Evolutionary conservation across 1,139 yeast genomes (phyloP).

Genomic region (Barnettozyma hawaiiensis): DNA sequence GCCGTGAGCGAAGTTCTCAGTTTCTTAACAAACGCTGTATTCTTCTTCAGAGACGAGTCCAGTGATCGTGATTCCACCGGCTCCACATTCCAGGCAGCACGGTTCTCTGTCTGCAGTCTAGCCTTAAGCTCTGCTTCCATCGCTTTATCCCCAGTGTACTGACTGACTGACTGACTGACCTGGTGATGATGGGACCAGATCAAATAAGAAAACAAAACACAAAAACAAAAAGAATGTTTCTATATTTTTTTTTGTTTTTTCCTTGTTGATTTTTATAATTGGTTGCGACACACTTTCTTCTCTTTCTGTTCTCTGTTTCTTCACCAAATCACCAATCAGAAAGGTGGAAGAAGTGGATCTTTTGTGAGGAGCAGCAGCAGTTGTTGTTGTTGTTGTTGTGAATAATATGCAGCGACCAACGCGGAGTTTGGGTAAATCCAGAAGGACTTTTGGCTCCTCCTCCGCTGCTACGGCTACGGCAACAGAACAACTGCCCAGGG

Average conservation of each 20-base stretch:
- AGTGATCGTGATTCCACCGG: constrained; percentile 30
- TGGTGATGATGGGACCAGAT: too few relatives aligned
- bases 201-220: too few relatives aligned
- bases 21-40: constrained; percentile 75
- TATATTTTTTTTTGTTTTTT: too few relatives aligned
- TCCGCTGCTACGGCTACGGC: neutral
- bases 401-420: neutral
- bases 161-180: neutral
- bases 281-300: neutral
- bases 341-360: too few relatives aligned
- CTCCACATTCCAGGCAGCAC: constrained; percentile 37
- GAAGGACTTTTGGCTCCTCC: constrained; percentile 11
- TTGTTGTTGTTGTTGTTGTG: too few relatives aligned
- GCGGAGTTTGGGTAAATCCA: constrained; percentile 10
- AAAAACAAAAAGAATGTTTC: too few relatives aligned
- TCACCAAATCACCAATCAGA: too few relatives aligned
- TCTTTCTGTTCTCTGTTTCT: too few relatives aligned
- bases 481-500: neutral
- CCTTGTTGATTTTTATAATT: neutral
- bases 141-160: neutral
- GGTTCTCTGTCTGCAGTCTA: constrained; percentile 29
- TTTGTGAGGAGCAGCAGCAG: neutral
- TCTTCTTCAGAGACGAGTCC: constrained; percentile 79
- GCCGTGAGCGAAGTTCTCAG: constrained; percentile 51
- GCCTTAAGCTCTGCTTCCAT: constrained; percentile 13